Percentiles rank a stretch among this genome's conserved stretches.
Evolutionary conservation across 164 flowering plant genomes (phyloP).

Genomic region (Malania oleifera): DNA sequence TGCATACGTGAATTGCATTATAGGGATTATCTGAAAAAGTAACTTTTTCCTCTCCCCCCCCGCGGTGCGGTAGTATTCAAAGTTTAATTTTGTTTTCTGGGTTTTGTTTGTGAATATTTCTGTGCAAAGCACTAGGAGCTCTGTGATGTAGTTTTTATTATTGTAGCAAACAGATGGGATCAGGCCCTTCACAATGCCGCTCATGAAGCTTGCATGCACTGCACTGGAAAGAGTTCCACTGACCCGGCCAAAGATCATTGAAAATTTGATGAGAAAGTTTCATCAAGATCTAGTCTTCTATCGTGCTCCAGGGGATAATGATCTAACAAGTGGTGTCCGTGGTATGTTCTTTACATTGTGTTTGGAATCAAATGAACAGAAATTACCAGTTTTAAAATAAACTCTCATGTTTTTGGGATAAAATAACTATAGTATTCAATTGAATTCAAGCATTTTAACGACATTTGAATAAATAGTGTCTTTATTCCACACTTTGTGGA

Average conservation of each 20-base stretch:
- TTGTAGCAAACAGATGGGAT: slow-evolving; percentile 90
- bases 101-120: background rate
- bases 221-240: slow-evolving; percentile 96
- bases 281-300: slow-evolving; percentile 89
- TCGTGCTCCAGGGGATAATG: slow-evolving; percentile 73
- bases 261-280: slow-evolving; percentile 59
- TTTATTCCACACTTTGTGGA: no score
- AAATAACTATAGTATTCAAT: no score
- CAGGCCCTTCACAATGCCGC: slow-evolving; percentile 95
- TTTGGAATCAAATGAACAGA: no score
- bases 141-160: slow-evolving; percentile 16
- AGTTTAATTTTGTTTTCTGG: no score
- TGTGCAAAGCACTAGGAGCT: background rate
- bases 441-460: no score
- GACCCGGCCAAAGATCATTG: slow-evolving; percentile 65
- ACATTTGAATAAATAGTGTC: no score
- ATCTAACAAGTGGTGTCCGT: slow-evolving; percentile 45
- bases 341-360: slow-evolving; percentile 59
- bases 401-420: no score
- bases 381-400: no score
- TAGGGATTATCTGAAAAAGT: no score
- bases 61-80: no score
- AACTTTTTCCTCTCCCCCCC: no score
- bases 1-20: no score
- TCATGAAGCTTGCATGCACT: slow-evolving; percentile 92